Percentiles rank a stretch among this genome's conserved stretches.
Conservation (phyloP, 176 grass and related monocot species). For the Saccharum spontaneum region DNA sequence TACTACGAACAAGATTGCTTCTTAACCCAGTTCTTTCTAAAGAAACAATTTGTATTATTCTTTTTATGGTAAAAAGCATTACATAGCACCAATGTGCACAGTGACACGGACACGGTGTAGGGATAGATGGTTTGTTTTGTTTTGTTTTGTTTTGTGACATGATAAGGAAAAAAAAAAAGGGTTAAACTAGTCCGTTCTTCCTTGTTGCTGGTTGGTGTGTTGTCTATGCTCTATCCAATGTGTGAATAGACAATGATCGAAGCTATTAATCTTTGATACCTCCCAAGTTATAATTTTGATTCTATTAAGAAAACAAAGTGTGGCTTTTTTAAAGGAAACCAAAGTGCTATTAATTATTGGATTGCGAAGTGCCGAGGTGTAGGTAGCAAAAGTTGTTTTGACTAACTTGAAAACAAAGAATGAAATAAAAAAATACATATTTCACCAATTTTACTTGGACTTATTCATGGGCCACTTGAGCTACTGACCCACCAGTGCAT, state of each 20-base stretch:
- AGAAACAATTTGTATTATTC: too few relatives aligned
- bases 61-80: too few relatives aligned
- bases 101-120: background rate
- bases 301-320: background rate
- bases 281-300: background rate
- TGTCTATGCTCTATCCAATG: background rate
- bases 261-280: background rate
- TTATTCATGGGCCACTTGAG: too few relatives aligned
- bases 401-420: background rate
- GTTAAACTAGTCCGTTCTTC: background rate
- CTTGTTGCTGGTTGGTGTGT: background rate
- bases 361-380: background rate
- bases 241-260: background rate
- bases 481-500: too few relatives aligned
- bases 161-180: background rate
- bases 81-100: background rate
- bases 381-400: background rate
- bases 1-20: too few relatives aligned
- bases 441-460: background rate
- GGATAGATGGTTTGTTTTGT: background rate
- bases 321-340: background rate
- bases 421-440: background rate
- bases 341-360: background rate
- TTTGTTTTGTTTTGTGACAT: background rate
- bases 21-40: too few relatives aligned